A percentile compares a stretch with the other conserved stretches of the same genome.
Evolutionary conservation across 306 rosid genomes (phyloP).

Genomic region (Alnus glutinosa): DNA sequence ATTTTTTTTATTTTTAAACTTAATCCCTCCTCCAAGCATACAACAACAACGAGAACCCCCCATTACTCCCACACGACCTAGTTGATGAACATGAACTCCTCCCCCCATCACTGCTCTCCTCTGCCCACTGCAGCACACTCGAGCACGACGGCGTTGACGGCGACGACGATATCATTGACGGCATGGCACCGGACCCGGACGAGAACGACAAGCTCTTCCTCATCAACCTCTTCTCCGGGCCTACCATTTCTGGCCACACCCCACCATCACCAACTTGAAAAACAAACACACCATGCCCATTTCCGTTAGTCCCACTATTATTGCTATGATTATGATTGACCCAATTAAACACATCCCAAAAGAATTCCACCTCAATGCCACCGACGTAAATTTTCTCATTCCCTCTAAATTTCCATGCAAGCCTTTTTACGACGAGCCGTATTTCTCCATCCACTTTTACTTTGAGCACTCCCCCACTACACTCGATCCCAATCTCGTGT

Average conservation of each 20-base stretch:
- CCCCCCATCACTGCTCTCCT: conserved; percentile 78
- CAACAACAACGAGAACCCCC: conserved; percentile 70
- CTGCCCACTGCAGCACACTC: conserved; percentile 80
- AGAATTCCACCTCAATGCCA: conserved; percentile 71
- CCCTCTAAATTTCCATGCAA: conserved; percentile 91
- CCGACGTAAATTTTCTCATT: conserved; percentile 63
- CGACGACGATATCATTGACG: conserved; percentile 21
- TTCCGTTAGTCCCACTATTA: conserved; percentile 14
- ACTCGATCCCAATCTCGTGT: conserved; percentile 67
- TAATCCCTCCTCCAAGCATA: conserved; percentile 76
- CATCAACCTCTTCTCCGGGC: conserved; percentile 68
- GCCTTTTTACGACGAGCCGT: conserved; percentile 57
- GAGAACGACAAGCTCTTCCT: conserved; percentile 50
- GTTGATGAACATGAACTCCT: conserved; percentile 79
- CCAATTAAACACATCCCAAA: conserved; percentile 84
- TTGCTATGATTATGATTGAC: conserved; percentile 32
- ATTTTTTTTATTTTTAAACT: neutral
- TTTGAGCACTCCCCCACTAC: conserved; percentile 51
- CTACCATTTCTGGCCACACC: conserved; percentile 78
- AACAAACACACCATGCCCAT: conserved; percentile 68
- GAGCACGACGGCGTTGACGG: conserved; percentile 47
- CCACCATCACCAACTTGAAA: conserved; percentile 77
- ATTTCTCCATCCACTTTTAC: conserved; percentile 62
- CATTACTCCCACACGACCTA: conserved; percentile 56
- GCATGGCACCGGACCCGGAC: conserved; percentile 26